Conservation (phyloP, 768 basidiomycete genomes). For the Termitomyces sp. region DNA sequence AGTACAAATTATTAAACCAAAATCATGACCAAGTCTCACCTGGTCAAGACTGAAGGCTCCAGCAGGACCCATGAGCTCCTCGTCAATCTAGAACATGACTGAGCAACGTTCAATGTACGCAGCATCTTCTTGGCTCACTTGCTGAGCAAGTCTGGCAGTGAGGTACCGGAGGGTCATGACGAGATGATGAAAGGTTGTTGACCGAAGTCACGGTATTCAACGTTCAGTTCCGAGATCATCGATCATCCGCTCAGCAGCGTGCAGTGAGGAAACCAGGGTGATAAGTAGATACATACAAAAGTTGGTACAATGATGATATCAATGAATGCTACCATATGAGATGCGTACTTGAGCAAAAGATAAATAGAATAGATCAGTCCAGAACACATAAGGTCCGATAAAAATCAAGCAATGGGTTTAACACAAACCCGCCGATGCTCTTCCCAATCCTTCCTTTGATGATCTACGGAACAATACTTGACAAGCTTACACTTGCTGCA, state of each 20-base stretch:
- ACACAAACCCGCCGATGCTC: slow-evolving; percentile 68
- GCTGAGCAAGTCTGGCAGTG: slow-evolving; percentile 69
- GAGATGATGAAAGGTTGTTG: slow-evolving; percentile 22
- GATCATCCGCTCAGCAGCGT: not conserved
- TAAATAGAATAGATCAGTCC: not conserved
- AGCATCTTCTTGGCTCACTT: slow-evolving; percentile 35
- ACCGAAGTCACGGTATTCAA: not conserved
- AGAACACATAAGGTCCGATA: slow-evolving; percentile 1
- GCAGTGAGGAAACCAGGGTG: not conserved
- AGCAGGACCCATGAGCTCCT: slow-evolving; percentile 82
- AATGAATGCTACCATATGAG: not conserved
- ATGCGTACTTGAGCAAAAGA: not conserved
- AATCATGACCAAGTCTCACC: slow-evolving; percentile 30
- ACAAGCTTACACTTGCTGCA: slow-evolving; percentile 78
- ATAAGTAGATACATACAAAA: slow-evolving; percentile 1
- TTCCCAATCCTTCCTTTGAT: slow-evolving; percentile 74
- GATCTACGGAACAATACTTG: slow-evolving; percentile 70
- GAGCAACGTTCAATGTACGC: not conserved
- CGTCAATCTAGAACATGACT: slow-evolving; percentile 66
- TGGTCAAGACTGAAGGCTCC: slow-evolving; percentile 96
- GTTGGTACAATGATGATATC: slow-evolving; percentile 7
- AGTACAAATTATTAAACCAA: not conserved
- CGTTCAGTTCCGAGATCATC: not conserved
- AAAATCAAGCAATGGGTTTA: slow-evolving; percentile 17
- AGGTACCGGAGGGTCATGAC: slow-evolving; percentile 61